Base-by-base conservation (phyloP, 2,329 filamentous ascomycete species). In the Paramyrothecium sp. region DNA sequence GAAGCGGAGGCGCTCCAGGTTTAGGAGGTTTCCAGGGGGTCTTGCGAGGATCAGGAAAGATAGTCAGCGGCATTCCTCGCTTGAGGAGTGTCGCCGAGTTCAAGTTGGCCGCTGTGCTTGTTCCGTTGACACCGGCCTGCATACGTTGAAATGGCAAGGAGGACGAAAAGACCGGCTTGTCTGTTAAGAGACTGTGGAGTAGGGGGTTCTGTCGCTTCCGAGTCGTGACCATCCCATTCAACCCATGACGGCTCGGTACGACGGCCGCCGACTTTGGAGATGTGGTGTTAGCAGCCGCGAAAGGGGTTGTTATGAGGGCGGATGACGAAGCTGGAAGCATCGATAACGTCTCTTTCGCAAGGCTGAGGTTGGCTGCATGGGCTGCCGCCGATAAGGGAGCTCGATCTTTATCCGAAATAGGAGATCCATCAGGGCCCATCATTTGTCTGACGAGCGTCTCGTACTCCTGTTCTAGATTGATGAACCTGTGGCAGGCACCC, bases 391-490 rank as follows among this genome's bases (percentile, higher is more conserved):
- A 66, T 60, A 54, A 68, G 54, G 55, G 60, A 26, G 54, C 62
- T 58, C 54, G 61, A 58, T 65, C 74, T 69, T 44, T 73, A 65
- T 77, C 61, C 8, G 62, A 60, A 21, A 66, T 41, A 7, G 66
- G 66, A 22, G 65, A 69, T 19, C 66, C 66, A 38, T 69, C 63
- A 7, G 66, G 64, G 2, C 66, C 66, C 53, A 71, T 67, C 23
- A 96, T 78, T 63, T 92, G 84, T 17, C 81, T 73, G 59, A 85
- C 80, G 52, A 96, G 88, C 23, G 83, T 76, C 1, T 84, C 78
- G 63, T 90, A 97, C 69, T 99, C 94, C 68, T 98, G 92, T 68
- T 96, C 90, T 56, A 99, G 81, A 65, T 99, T 99, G 69, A 99
- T 85, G 69, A 97, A 98, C 38, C 76, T 68, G 55, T 79, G 76